phyloP scores from a whole-genome alignment of 805 yeast species.

The Saccharomycopsis sp. region DNA sequence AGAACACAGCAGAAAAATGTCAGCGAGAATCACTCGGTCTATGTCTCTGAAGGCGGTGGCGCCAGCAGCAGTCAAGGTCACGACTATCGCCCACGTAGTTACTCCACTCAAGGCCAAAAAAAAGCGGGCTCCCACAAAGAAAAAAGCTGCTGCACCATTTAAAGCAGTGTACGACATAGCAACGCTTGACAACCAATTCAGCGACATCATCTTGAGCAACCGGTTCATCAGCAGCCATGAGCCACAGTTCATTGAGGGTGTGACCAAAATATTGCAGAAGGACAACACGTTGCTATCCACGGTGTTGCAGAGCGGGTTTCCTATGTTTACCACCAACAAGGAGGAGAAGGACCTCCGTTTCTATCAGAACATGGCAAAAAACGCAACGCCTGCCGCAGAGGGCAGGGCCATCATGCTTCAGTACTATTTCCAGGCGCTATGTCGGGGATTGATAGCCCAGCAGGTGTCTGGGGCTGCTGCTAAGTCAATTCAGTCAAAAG shows the following conservation, averaged over 20 bases:
- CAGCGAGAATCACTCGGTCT: constrained; percentile 11
- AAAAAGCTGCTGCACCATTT: not conserved
- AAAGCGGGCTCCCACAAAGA: not conserved
- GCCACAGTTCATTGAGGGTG: constrained; percentile 31
- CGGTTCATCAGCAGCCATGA: constrained; percentile 27
- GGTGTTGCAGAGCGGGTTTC: constrained; percentile 26
- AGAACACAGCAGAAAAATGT: not conserved
- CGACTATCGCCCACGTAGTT: not conserved
- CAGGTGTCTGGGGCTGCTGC: constrained; percentile 84
- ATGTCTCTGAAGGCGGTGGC: constrained; percentile 1
- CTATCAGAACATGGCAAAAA: not conserved
- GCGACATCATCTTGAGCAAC: constrained; percentile 22
- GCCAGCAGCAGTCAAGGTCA: not conserved
- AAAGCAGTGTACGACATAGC: not conserved
- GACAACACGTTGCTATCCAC: constrained; percentile 34
- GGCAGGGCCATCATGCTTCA: constrained; percentile 18
- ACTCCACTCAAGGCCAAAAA: not conserved
- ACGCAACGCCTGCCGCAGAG: not conserved
- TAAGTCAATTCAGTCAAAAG: constrained; percentile 45
- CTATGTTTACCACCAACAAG: constrained; percentile 23
- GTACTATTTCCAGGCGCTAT: constrained; percentile 37
- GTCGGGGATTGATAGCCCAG: constrained; percentile 54
- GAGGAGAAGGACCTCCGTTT: not conserved
- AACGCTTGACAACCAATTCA: not conserved
- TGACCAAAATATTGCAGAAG: constrained; percentile 28